Conservation (phyloP, 257 asterid species). For the Nicotiana otophora region DNA sequence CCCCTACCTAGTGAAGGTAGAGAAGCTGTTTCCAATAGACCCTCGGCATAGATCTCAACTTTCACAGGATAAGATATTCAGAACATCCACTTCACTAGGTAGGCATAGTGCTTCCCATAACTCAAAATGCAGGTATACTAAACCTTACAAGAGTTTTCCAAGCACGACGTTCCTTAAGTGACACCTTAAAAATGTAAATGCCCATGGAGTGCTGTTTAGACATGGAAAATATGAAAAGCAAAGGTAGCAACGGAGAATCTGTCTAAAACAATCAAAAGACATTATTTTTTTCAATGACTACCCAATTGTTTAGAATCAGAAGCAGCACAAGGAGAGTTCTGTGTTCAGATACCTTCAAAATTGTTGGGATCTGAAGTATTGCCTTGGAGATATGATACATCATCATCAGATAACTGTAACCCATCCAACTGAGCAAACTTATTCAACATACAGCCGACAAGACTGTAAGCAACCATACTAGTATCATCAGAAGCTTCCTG, state of each 20-base stretch:
- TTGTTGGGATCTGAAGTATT: slow-evolving; percentile 26
- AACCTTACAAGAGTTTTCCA: no score
- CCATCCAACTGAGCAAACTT: slow-evolving; percentile 44
- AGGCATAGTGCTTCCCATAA: no score
- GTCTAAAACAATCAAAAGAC: not conserved
- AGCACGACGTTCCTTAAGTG: no score
- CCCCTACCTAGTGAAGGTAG: no score
- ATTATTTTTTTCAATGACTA: not conserved
- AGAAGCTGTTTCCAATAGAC: no score
- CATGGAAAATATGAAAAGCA: not conserved
- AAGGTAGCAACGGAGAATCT: not conserved
- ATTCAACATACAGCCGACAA: slow-evolving; percentile 51
- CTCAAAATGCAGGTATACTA: no score
- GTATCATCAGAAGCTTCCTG: slow-evolving; percentile 85
- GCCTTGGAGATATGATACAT: slow-evolving; percentile 45
- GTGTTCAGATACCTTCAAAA: slow-evolving; percentile 35
- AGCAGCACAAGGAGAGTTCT: not conserved
- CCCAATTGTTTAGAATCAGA: not conserved
- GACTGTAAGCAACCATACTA: slow-evolving; percentile 49
- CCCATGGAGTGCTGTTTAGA: not conserved
- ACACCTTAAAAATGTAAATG: no score
- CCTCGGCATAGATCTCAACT: no score
- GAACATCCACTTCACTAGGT: no score
- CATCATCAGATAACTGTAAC: slow-evolving; percentile 27
- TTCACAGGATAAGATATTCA: no score